phyloP scores from a whole-genome alignment of 2,329 filamentous ascomycete genomes.

The Xylaria digitata region DNA sequence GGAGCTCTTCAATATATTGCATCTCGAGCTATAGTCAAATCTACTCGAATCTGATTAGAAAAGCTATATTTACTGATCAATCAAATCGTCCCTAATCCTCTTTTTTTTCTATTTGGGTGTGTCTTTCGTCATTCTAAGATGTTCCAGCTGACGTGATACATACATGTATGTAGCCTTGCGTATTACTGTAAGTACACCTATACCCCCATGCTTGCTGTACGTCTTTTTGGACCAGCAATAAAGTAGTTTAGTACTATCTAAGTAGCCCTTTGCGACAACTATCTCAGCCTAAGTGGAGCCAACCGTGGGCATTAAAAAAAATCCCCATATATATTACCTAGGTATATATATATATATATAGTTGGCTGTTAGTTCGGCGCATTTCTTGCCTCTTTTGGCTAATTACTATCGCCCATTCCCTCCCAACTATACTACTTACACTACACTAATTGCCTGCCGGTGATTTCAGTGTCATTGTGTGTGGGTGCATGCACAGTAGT shows the following conservation, averaged over 20 bases:
- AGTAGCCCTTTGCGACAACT: constrained; percentile 12
- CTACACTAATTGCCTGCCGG: constrained; percentile 19
- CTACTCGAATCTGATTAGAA: constrained; percentile 35
- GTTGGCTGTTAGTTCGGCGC: constrained; percentile 2
- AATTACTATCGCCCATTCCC: neutral
- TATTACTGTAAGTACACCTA: neutral
- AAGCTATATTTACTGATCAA: constrained; percentile 34
- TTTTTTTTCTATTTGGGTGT: neutral
- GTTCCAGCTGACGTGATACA: constrained; percentile 1
- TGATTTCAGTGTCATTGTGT: neutral
- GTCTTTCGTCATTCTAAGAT: neutral
- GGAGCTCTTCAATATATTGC: constrained; percentile 26
- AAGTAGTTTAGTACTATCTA: neutral
- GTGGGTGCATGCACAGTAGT: neutral
- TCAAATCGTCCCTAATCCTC: constrained; percentile 15
- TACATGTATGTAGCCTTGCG: constrained; percentile 6
- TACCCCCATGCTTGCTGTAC: neutral
- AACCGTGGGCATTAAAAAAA: neutral
- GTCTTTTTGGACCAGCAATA: neutral
- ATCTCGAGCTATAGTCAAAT: constrained; percentile 34
- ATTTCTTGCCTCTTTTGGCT: constrained; percentile 23
- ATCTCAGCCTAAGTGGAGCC: constrained; percentile 3
- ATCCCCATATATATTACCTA: constrained; percentile 1
- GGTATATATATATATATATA: neutral
- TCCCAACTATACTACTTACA: neutral